A percentile compares a stretch with the other conserved stretches of the same genome.
Evolutionary conservation across 1,284 basidiomycete species (phyloP).

Genomic region (Termitomyces sp.): DNA sequence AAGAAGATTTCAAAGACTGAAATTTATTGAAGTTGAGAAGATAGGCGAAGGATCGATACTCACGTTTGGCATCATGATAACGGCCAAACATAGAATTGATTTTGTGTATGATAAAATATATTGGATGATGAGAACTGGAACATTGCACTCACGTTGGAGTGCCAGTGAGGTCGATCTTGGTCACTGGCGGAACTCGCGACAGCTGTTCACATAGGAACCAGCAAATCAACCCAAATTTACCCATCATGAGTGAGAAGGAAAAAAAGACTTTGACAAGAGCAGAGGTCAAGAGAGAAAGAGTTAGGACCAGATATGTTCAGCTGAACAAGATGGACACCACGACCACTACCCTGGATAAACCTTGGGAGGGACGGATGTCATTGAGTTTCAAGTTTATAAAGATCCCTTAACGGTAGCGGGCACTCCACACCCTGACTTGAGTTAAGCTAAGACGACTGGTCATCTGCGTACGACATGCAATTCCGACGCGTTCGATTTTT

Average conservation of each 20-base stretch:
- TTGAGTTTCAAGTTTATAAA: too few relatives aligned
- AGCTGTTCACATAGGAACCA: slow-evolving; percentile 10
- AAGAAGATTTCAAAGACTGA: slow-evolving; percentile 41
- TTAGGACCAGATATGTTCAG: too few relatives aligned
- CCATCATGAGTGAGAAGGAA: slow-evolving; percentile 3
- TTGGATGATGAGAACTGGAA: neutral
- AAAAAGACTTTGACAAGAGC: neutral
- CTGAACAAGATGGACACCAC: too few relatives aligned
- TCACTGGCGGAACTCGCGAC: slow-evolving; percentile 10
- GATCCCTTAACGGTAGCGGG: too few relatives aligned
- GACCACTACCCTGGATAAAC: too few relatives aligned
- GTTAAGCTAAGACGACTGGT: too few relatives aligned
- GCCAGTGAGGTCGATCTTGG: slow-evolving; percentile 14
- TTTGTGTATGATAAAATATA: neutral
- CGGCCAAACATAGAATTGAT: slow-evolving; percentile 17
- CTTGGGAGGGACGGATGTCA: too few relatives aligned
- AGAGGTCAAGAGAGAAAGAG: too few relatives aligned
- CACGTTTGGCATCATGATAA: slow-evolving; percentile 31
- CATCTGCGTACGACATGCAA: too few relatives aligned
- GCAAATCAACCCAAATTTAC: neutral
- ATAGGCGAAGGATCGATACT: slow-evolving; percentile 5
- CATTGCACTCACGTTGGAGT: slow-evolving; percentile 18
- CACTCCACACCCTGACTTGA: too few relatives aligned
- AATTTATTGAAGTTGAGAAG: neutral
- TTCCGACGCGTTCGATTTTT: slow-evolving; percentile 16